A percentile compares a stretch with the other conserved stretches of the same genome.
Conservation (phyloP, 495 filamentous ascomycete species). For the Penicillium dipodomyicola region DNA sequence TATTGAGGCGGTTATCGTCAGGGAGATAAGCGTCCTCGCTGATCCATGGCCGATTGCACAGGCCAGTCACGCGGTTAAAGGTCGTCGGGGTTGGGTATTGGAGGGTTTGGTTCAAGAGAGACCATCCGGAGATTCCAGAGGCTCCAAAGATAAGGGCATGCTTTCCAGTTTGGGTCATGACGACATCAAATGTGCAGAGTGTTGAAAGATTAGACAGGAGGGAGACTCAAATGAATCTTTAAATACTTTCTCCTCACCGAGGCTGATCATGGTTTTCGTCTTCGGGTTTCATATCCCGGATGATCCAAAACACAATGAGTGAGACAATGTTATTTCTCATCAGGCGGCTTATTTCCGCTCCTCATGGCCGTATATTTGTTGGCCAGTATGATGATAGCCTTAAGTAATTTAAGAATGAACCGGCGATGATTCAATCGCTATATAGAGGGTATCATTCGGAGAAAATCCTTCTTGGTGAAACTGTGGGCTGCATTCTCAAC, state of each 20-base stretch:
- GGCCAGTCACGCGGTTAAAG: conserved; percentile 29
- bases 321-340: too few species aligned
- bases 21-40: not conserved
- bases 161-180: not conserved
- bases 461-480: conserved; percentile 24
- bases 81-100: conserved; percentile 25
- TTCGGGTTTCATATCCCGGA: too few species aligned
- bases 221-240: too few species aligned
- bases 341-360: too few species aligned
- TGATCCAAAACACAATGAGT: too few species aligned
- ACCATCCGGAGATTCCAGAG: conserved; percentile 36
- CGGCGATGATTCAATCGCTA: conserved; percentile 16
- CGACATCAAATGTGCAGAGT: too few species aligned
- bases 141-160: conserved; percentile 35
- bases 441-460: conserved; percentile 17
- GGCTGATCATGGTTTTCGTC: too few species aligned
- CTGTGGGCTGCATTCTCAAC: conserved; percentile 17
- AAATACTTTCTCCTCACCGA: too few species aligned
- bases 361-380: not conserved
- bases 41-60: conserved; percentile 24
- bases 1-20: conserved; percentile 7
- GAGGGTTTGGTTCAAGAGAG: conserved; percentile 20
- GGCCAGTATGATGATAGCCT: conserved; percentile 20
- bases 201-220: too few species aligned
- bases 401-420: conserved; percentile 21